Base-by-base conservation (phyloP, 805 yeast genomes). In the Nakazawaea ernobii region DNA sequence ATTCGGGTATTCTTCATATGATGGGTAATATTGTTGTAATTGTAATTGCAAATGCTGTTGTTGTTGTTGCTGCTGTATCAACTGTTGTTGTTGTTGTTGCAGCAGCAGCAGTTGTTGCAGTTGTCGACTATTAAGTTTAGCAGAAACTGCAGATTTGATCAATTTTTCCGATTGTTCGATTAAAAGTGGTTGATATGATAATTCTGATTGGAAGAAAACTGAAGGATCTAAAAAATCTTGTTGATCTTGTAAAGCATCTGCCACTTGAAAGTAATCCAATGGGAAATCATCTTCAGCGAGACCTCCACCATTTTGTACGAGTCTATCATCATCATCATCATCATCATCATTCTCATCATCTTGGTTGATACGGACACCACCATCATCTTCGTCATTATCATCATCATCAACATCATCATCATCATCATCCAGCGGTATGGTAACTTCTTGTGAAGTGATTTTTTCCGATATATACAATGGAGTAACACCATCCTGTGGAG, bases 221-320 rank as follows among this genome's bases (percentile, higher is more conserved):
- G 55, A 60, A 43, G 55, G 65, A 29, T 57, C 65, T 50, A 45
- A 48, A 45, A 27, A 45, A 29, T 39, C 52, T 47, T 8, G 53
- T 43, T 9, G 49, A 35, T 42, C 36, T 39, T 48, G 64, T 50
- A 63, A 63, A 46, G 65, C 70, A 38, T 66, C 61, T 27, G 66
- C 70, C 4, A 67, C 64, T 17, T 80, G 79, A 57, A 84, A 74
- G 58, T 81, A 83, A 54, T 84, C 90, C 47, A 84, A 62, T 3
- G 91, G 90, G 65, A 84, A 84, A 57, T 83, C 90, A 51, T 82
- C 84, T 13, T 29, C 35, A 15, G 17, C 6, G 8, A 36, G 24
- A 6, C 17, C 39, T 7, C 11, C 10, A 4, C 11, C 39, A 9
- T 20, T 20, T 20, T 20, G 24, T 20, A 20, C 24, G 24, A 20